Evolutionary conservation across 768 basidiomycete genomes (phyloP).

Genomic region (Phaffia australis): DNA sequence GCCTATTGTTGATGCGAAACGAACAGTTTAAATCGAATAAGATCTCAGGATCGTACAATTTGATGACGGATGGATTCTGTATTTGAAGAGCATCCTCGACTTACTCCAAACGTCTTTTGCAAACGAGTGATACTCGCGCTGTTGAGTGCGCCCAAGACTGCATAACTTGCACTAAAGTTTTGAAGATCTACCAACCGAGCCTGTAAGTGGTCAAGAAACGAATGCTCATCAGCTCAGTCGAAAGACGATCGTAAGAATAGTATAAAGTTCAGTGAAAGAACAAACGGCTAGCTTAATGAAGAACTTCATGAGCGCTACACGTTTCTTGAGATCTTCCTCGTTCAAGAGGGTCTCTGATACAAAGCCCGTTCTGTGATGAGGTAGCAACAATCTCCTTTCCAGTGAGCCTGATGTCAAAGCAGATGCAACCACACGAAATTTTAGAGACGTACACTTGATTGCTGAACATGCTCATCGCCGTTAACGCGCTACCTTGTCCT

Average conservation of each 20-base stretch:
- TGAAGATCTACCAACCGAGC: slow-evolving; percentile 61
- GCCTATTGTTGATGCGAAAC: slow-evolving; percentile 43
- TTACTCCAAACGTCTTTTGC: slow-evolving; percentile 83
- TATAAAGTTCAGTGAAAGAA: slow-evolving; percentile 10
- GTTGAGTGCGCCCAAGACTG: slow-evolving; percentile 86
- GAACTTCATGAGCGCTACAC: slow-evolving; percentile 68
- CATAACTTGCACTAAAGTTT: slow-evolving; percentile 87
- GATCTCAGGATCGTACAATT: no score
- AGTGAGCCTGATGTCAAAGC: no score
- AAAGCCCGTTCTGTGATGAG: slow-evolving; percentile 43
- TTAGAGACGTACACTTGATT: slow-evolving; percentile 70
- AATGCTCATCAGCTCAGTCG: slow-evolving; percentile 5
- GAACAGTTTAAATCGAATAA: no score
- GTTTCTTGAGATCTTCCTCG: slow-evolving; percentile 77
- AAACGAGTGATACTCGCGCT: slow-evolving; percentile 88
- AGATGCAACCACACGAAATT: background rate
- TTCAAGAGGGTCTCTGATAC: slow-evolving; percentile 86
- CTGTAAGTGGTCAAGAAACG: slow-evolving; percentile 41
- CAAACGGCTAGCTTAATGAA: slow-evolving; percentile 86
- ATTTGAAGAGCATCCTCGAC: slow-evolving; percentile 34
- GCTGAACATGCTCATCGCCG: slow-evolving; percentile 73
- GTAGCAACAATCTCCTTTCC: background rate
- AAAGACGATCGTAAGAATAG: slow-evolving; percentile 19
- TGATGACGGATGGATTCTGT: no score
- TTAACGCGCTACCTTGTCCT: slow-evolving; percentile 56